Conservation (phyloP, 1,284 basidiomycete species). For the Ganoderma resinaceum region DNA sequence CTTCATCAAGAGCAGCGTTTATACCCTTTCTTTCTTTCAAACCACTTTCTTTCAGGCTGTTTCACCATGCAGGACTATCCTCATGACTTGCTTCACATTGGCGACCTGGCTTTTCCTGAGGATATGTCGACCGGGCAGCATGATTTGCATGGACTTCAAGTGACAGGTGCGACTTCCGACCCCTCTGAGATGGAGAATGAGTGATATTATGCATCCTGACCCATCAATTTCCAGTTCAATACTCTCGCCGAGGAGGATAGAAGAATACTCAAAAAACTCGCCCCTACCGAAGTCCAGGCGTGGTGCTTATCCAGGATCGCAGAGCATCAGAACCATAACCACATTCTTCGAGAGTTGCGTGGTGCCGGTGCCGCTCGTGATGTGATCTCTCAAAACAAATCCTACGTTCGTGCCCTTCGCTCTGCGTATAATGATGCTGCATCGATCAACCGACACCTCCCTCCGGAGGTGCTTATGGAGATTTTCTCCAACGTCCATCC, state of each 20-base stretch:
- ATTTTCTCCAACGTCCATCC: conserved; percentile 3
- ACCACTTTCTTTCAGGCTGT: background rate
- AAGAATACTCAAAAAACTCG: background rate
- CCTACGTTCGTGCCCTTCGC: conserved; percentile 1
- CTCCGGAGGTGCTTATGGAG: conserved; percentile 7
- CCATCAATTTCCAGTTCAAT: background rate
- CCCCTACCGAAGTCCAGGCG: background rate
- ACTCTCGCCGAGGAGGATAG: background rate
- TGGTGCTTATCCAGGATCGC: conserved; percentile 1
- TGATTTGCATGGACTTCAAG: background rate
- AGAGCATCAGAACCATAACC: background rate
- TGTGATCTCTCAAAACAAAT: background rate
- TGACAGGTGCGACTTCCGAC: background rate
- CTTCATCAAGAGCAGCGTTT: too few relatives aligned
- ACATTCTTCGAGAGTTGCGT: background rate
- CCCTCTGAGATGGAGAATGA: background rate
- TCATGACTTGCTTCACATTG: background rate
- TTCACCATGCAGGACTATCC: background rate
- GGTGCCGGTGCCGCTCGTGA: background rate
- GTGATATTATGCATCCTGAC: background rate
- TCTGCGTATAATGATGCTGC: background rate
- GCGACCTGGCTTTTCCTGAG: background rate
- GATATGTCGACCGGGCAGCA: background rate
- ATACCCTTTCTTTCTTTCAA: too few relatives aligned
- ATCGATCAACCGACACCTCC: background rate